phyloP scores from a whole-genome alignment of 306 rosid genomes.

The Biancaea sappan region DNA sequence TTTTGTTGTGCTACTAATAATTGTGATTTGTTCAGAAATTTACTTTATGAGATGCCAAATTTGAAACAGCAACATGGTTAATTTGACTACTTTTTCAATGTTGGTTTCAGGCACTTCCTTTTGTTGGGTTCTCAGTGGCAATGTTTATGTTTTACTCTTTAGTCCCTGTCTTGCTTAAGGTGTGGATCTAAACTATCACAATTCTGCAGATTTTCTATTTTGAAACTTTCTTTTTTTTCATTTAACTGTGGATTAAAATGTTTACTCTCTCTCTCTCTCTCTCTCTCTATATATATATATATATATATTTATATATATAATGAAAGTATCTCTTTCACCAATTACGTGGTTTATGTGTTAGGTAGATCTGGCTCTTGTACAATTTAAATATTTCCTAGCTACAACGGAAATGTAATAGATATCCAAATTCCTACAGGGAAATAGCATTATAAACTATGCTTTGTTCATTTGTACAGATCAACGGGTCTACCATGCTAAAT shows the following conservation, averaged over 20 bases:
- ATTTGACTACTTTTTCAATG: slow-evolving; percentile 30
- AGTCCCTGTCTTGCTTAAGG: slow-evolving; percentile 92
- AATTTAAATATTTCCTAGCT: neutral
- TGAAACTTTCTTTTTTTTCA: slow-evolving; percentile 1
- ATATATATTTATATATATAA: too few species aligned
- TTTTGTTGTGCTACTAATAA: neutral
- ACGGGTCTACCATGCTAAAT: slow-evolving; percentile 93
- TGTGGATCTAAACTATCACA: slow-evolving; percentile 36
- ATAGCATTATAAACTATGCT: slow-evolving; percentile 5
- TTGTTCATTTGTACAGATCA: slow-evolving; percentile 54
- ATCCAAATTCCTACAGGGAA: neutral
- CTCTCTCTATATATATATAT: too few species aligned
- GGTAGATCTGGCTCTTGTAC: neutral
- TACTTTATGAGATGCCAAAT: neutral
- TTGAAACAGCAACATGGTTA: neutral
- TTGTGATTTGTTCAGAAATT: neutral
- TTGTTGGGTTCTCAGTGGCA: slow-evolving; percentile 82
- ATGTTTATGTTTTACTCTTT: slow-evolving; percentile 93
- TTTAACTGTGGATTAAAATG: slow-evolving; percentile 11
- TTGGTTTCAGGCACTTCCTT: slow-evolving; percentile 82
- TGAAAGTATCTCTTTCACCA: slow-evolving; percentile 3
- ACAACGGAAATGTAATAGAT: neutral
- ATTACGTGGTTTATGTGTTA: neutral
- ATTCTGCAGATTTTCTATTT: slow-evolving; percentile 13
- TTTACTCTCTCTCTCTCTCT: too few species aligned